These are phyloP conservation scores for Phytophthora uliginosa DNA, from an alignment of 352 stramenopile genomes.

Conservation along the genomic window DNA sequence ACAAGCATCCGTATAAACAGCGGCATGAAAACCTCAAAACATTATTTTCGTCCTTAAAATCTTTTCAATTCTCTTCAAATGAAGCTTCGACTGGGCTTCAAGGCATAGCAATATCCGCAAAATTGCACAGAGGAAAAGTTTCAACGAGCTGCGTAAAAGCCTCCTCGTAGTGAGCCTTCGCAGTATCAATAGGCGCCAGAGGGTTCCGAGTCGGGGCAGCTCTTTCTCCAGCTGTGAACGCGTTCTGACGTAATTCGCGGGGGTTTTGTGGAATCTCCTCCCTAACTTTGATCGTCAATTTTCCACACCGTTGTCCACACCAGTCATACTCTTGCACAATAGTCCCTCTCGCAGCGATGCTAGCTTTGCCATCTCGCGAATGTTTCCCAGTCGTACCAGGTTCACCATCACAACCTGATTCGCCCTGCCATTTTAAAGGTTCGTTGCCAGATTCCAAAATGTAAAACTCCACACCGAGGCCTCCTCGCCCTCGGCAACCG, in stretches of 20 bases:
- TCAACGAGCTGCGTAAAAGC: background rate
- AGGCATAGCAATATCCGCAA: background rate
- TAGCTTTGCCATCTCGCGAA: background rate
- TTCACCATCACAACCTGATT: background rate
- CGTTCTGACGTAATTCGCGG: background rate
- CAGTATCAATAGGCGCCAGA: background rate
- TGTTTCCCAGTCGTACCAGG: background rate
- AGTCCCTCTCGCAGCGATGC: background rate
- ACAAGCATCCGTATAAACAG: background rate
- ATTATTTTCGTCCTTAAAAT: background rate
- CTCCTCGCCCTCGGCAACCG: slow-evolving; percentile 2
- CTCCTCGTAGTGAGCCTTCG: background rate
- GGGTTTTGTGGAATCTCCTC: background rate
- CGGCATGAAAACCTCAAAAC: background rate
- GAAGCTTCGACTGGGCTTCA: background rate
- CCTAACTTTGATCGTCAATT: background rate
- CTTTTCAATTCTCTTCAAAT: background rate
- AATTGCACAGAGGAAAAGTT: slow-evolving; percentile 7
- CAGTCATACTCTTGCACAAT: background rate
- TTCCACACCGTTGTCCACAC: background rate
- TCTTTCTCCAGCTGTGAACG: background rate
- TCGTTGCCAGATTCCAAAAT: background rate
- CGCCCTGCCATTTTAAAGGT: background rate
- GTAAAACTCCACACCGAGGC: background rate
- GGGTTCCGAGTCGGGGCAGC: background rate